Evolutionary conservation across 1,284 basidiomycete species (phyloP).

Genomic region (Cryptococcus hybrid): DNA sequence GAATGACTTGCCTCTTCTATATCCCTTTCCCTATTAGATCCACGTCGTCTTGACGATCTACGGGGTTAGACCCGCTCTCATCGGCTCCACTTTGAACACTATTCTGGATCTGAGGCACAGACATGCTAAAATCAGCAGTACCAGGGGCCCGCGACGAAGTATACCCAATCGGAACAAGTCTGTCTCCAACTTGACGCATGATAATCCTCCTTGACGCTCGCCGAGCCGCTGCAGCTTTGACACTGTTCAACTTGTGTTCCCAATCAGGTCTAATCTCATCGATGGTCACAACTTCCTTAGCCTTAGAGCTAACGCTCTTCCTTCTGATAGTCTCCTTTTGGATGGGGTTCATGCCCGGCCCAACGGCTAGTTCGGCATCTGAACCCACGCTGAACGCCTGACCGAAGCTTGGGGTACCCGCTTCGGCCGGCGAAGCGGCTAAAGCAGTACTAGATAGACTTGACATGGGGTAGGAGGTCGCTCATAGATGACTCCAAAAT

Average conservation of each 20-base stretch:
- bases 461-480: constrained; percentile 56
- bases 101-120: constrained; percentile 13
- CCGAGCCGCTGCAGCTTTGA: constrained; percentile 80
- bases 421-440: constrained; percentile 56
- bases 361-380: constrained; percentile 27
- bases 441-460: constrained; percentile 22
- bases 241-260: constrained; percentile 86
- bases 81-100: constrained; percentile 3
- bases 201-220: constrained; percentile 93
- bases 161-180: constrained; percentile 93
- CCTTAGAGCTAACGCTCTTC: constrained; percentile 53
- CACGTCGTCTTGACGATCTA: constrained; percentile 19
- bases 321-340: constrained; percentile 44
- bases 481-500: constrained; percentile 91
- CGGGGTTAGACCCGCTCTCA: constrained; percentile 10
- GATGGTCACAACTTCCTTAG: constrained; percentile 79
- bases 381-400: constrained; percentile 27
- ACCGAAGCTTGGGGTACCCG: constrained; percentile 54
- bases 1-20: constrained; percentile 72
- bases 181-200: constrained; percentile 97
- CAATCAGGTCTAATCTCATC: constrained; percentile 94
- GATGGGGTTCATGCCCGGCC: constrained; percentile 36
- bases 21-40: constrained; percentile 64
- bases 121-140: constrained; percentile 47
- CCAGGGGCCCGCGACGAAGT: constrained; percentile 56